Evolutionary conservation across 257 asterid genomes (phyloP).

Genomic region (Linaria vulgaris): DNA sequence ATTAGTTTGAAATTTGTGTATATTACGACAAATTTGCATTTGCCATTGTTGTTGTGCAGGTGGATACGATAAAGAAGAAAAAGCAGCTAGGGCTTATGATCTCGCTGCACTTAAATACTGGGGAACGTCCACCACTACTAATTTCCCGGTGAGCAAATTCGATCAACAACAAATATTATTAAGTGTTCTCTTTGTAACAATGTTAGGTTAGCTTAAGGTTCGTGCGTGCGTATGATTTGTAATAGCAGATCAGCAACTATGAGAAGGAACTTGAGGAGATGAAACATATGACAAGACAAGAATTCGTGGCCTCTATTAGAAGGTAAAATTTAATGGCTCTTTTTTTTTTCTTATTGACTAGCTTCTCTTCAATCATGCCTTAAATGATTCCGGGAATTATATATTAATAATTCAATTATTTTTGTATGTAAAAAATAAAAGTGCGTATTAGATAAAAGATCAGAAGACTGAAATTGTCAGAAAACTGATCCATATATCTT

Average conservation of each 20-base stretch:
- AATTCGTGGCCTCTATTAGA: slow-evolving; percentile 90
- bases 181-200: background rate
- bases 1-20: too few species aligned
- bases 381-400: too few species aligned
- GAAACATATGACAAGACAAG: slow-evolving; percentile 96
- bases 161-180: background rate
- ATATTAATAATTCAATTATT: too few species aligned
- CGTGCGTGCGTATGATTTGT: background rate
- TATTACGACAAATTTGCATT: too few species aligned
- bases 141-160: slow-evolving; percentile 59
- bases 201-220: background rate
- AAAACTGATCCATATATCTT: slow-evolving; percentile 18
- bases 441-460: background rate
- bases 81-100: slow-evolving; percentile 96
- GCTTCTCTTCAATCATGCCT: too few species aligned
- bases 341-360: too few species aligned
- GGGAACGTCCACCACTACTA: slow-evolving; percentile 95
- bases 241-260: slow-evolving; percentile 69
- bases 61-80: slow-evolving; percentile 95
- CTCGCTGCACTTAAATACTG: slow-evolving; percentile 88
- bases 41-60: slow-evolving; percentile 44
- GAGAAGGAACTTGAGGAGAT: slow-evolving; percentile 92
- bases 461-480: slow-evolving; percentile 37
- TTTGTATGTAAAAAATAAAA: too few species aligned
- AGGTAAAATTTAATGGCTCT: slow-evolving; percentile 37